Conservation (phyloP, 2,329 filamentous ascomycete species). For the Colletotrichum eremochloae region DNA sequence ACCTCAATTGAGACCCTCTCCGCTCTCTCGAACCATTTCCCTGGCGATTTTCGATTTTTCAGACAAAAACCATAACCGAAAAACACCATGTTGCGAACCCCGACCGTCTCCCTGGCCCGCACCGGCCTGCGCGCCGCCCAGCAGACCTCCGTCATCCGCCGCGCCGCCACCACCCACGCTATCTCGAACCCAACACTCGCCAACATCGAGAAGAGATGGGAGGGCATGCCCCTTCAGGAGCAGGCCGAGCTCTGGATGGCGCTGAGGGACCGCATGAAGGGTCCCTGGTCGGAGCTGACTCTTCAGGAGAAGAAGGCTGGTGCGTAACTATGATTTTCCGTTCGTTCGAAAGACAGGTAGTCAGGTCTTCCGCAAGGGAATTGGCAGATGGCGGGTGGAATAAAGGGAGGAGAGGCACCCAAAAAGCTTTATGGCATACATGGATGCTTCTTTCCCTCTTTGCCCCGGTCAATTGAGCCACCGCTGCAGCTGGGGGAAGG, state of each 20-base stretch:
- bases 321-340: slow-evolving; percentile 66
- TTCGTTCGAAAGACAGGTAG: slow-evolving; percentile 19
- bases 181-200: slow-evolving; percentile 98
- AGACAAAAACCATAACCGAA: slow-evolving; percentile 33
- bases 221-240: slow-evolving; percentile 96
- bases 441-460: slow-evolving; percentile 3
- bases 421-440: not conserved
- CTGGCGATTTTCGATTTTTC: slow-evolving; percentile 37
- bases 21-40: slow-evolving; percentile 42
- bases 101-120: slow-evolving; percentile 67
- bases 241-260: slow-evolving; percentile 99
- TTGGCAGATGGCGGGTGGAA: slow-evolving; percentile 1
- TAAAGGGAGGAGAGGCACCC: not conserved
- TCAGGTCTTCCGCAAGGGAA: slow-evolving; percentile 23
- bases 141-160: slow-evolving; percentile 60
- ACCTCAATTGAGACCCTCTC: slow-evolving; percentile 49
- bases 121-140: slow-evolving; percentile 54
- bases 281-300: slow-evolving; percentile 94
- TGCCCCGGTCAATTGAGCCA: slow-evolving; percentile 14
- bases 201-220: slow-evolving; percentile 99
- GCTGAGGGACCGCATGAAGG: slow-evolving; percentile 98
- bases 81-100: slow-evolving; percentile 67
- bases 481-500: not conserved
- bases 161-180: slow-evolving; percentile 81
- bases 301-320: slow-evolving; percentile 99